Evolutionary conservation across 1,284 basidiomycete genomes (phyloP).

Genomic region (Ganoderma multipileum): DNA sequence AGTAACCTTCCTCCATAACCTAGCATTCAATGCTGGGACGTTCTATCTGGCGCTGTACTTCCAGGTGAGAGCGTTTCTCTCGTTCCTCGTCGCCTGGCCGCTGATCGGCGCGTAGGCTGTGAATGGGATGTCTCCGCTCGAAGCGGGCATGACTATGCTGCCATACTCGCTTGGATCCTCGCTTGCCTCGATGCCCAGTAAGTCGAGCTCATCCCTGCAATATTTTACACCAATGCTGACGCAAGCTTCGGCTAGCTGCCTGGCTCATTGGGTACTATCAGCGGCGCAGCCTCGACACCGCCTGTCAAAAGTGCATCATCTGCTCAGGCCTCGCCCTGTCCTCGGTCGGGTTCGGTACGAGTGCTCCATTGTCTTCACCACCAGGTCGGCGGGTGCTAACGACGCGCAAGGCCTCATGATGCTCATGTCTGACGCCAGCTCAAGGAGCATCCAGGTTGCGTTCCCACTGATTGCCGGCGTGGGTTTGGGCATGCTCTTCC

Average conservation of each 20-base stretch:
- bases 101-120: constrained; percentile 56
- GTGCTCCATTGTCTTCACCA: constrained; percentile 23
- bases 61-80: constrained; percentile 56
- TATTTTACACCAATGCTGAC: constrained; percentile 23
- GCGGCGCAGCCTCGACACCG: constrained; percentile 58
- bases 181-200: constrained; percentile 73
- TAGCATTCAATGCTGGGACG: constrained; percentile 81
- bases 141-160: constrained; percentile 74
- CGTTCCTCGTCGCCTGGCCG: constrained; percentile 21
- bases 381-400: constrained; percentile 16
- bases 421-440: constrained; percentile 60
- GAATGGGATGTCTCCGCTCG: constrained; percentile 65
- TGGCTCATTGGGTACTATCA: constrained; percentile 77
- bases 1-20: constrained; percentile 79
- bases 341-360: constrained; percentile 75
- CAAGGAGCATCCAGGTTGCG: constrained; percentile 50
- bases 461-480: constrained; percentile 77
- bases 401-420: constrained; percentile 63
- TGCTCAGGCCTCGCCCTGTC: constrained; percentile 66
- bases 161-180: constrained; percentile 85
- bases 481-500: constrained; percentile 82
- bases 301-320: constrained; percentile 69
- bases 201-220: constrained; percentile 24
- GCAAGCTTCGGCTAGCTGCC: constrained; percentile 49
- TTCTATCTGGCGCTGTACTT: constrained; percentile 83